Conservation (phyloP, 1,284 basidiomycete genomes). For the Takashimella tepidaria region DNA sequence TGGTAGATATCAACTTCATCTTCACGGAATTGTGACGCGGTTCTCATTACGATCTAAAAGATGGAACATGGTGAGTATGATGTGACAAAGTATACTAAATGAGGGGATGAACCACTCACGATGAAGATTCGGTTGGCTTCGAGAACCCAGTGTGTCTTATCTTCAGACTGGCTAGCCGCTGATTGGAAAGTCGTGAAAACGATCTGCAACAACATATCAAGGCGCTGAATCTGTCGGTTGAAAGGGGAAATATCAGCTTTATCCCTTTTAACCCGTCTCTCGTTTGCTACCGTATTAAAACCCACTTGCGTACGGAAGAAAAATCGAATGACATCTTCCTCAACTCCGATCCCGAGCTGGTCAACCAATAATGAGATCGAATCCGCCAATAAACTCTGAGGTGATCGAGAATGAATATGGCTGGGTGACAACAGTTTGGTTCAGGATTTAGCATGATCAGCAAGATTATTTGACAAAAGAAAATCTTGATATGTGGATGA, state of each 20-base stretch:
- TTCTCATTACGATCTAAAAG: constrained; percentile 64
- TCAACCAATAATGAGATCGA: constrained; percentile 44
- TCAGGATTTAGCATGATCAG: too few species aligned
- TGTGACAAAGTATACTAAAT: too few species aligned
- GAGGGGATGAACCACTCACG: constrained; percentile 49
- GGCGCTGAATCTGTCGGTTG: constrained; percentile 22
- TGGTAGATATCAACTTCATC: constrained; percentile 71
- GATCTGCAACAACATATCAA: constrained; percentile 41
- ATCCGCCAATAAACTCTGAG: constrained; percentile 45
- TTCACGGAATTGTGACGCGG: constrained; percentile 67
- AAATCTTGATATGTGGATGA: neutral
- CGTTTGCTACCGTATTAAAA: too few species aligned
- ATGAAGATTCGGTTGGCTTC: constrained; percentile 70
- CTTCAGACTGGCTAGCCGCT: constrained; percentile 22
- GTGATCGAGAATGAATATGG: constrained; percentile 27
- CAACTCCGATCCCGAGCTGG: constrained; percentile 43
- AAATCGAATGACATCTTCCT: constrained; percentile 71
- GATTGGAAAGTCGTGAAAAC: constrained; percentile 34
- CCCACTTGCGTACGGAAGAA: constrained; percentile 74
- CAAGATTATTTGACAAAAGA: neutral
- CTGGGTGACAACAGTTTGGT: too few species aligned
- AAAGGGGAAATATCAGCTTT: neutral
- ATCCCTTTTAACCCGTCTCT: too few species aligned
- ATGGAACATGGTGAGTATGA: too few species aligned
- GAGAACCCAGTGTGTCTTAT: constrained; percentile 53